Percentiles rank a stretch among this genome's conserved stretches.
These are phyloP conservation scores for Sporobolomyces pararoseus DNA, from an alignment of 768 basidiomycete genomes.

Conservation along the genomic window DNA sequence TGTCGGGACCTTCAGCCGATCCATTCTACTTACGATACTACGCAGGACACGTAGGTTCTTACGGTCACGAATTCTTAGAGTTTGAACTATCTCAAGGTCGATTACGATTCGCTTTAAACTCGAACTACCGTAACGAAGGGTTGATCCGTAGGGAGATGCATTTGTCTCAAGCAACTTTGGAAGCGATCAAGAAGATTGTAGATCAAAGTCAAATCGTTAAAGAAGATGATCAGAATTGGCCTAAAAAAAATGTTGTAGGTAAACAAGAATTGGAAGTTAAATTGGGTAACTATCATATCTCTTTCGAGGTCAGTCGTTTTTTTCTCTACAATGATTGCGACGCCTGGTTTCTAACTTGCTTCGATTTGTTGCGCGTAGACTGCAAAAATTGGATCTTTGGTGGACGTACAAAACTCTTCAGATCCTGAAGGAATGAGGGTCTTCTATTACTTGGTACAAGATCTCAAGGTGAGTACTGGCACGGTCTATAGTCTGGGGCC, in stretches of 20 bases:
- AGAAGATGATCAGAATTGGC: conserved; percentile 98
- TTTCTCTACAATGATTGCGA: not conserved
- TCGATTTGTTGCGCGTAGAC: conserved; percentile 58
- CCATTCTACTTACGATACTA: conserved; percentile 45
- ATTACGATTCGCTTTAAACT: conserved; percentile 96
- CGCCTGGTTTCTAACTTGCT: not conserved
- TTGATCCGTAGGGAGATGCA: conserved; percentile 99
- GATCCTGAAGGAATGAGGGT: conserved; percentile 96
- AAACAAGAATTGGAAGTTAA: conserved; percentile 97
- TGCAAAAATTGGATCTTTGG: conserved; percentile 93
- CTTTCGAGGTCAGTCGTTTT: conserved; percentile 71
- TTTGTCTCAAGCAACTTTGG: conserved; percentile 83
- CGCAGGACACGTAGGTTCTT: conserved; percentile 94
- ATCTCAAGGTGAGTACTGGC: conserved; percentile 76
- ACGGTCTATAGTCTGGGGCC: no score
- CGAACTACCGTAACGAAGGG: conserved; percentile 96
- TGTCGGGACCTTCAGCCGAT: conserved; percentile 23
- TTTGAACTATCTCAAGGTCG: conserved; percentile 97
- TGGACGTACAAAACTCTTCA: conserved; percentile 93
- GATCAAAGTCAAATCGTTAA: conserved; percentile 91
- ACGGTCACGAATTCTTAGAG: conserved; percentile 57
- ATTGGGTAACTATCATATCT: conserved; percentile 88
- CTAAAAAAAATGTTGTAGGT: conserved; percentile 97
- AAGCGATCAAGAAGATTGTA: conserved; percentile 90
- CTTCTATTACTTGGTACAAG: conserved; percentile 98